These are phyloP conservation scores for Epichloe glyceriae DNA, from an alignment of 2,329 filamentous ascomycete genomes.

Conservation along the genomic window DNA sequence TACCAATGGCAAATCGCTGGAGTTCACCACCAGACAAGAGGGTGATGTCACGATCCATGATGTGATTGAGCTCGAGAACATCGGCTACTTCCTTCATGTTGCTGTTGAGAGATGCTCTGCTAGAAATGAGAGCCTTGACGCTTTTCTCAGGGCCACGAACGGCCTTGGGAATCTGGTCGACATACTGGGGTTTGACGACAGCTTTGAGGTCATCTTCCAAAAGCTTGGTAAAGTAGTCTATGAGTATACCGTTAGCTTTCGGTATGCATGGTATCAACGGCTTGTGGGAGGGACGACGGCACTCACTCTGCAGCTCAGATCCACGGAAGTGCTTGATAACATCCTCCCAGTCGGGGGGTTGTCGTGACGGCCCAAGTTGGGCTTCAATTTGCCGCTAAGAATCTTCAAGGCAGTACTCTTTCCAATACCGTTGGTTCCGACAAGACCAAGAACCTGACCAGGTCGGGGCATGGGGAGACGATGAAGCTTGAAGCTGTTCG, in stretches of 20 bases:
- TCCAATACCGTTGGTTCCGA: slow-evolving; percentile 99
- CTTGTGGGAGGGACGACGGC: slow-evolving; percentile 1
- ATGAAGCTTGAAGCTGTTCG: slow-evolving; percentile 99
- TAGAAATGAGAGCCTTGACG: slow-evolving; percentile 66
- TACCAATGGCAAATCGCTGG: slow-evolving; percentile 93
- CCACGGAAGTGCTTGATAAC: slow-evolving; percentile 97
- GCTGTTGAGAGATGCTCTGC: slow-evolving; percentile 58
- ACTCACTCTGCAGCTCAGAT: slow-evolving; percentile 86
- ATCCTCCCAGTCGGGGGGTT: slow-evolving; percentile 99
- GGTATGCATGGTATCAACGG: not conserved
- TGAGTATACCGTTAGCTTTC: not conserved
- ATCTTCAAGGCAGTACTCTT: slow-evolving; percentile 99
- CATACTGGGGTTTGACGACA: slow-evolving; percentile 97
- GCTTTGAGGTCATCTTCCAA: slow-evolving; percentile 95
- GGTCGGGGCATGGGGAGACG: slow-evolving; percentile 90
- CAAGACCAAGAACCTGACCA: slow-evolving; percentile 87
- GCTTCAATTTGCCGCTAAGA: slow-evolving; percentile 95
- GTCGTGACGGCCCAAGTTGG: slow-evolving; percentile 87
- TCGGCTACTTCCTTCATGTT: slow-evolving; percentile 76
- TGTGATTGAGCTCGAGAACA: slow-evolving; percentile 73
- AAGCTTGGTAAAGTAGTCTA: slow-evolving; percentile 95
- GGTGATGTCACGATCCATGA: slow-evolving; percentile 82
- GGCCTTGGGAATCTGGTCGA: slow-evolving; percentile 92
- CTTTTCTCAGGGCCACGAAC: slow-evolving; percentile 71
- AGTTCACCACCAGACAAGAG: slow-evolving; percentile 93